These are phyloP conservation scores for Sindora glabra DNA, from an alignment of 306 rosid species.

Conservation along the genomic window DNA sequence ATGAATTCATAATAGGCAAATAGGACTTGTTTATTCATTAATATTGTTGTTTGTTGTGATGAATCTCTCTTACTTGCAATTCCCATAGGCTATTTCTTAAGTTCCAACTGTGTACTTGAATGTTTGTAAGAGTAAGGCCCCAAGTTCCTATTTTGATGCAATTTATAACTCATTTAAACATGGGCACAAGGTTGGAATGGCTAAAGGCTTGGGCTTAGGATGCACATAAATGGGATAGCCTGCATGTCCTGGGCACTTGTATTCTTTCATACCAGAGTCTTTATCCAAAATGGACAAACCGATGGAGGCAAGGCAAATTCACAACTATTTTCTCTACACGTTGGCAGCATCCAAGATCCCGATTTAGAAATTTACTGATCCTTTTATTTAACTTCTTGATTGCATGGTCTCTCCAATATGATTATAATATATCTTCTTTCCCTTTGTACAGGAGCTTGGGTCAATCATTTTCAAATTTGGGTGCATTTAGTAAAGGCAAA, in stretches of 20 bases:
- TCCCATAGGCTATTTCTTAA: constrained; percentile 73
- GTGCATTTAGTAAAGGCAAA: no score
- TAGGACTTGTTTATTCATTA: not conserved
- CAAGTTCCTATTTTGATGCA: constrained; percentile 93
- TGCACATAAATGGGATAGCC: constrained; percentile 99
- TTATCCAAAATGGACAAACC: constrained; percentile 83
- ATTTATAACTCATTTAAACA: constrained; percentile 87
- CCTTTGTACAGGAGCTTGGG: no score
- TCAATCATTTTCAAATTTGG: no score
- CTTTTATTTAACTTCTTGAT: no score
- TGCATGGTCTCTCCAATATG: no score
- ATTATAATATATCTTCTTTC: no score
- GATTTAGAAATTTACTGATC: no score
- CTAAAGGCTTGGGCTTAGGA: constrained; percentile 91
- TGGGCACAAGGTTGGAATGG: constrained; percentile 98
- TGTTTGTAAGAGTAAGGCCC: constrained; percentile 91
- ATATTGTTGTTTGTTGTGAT: not conserved
- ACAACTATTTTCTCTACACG: constrained; percentile 95
- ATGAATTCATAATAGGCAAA: no score
- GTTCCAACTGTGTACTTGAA: constrained; percentile 91
- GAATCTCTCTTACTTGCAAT: not conserved
- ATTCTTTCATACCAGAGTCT: constrained; percentile 95
- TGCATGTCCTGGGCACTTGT: constrained; percentile 99
- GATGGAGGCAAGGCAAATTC: constrained; percentile 98
- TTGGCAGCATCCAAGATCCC: constrained; percentile 91